These are phyloP conservation scores for Marsdenia floribunda DNA, from an alignment of 257 asterid genomes.

Conservation along the genomic window DNA sequence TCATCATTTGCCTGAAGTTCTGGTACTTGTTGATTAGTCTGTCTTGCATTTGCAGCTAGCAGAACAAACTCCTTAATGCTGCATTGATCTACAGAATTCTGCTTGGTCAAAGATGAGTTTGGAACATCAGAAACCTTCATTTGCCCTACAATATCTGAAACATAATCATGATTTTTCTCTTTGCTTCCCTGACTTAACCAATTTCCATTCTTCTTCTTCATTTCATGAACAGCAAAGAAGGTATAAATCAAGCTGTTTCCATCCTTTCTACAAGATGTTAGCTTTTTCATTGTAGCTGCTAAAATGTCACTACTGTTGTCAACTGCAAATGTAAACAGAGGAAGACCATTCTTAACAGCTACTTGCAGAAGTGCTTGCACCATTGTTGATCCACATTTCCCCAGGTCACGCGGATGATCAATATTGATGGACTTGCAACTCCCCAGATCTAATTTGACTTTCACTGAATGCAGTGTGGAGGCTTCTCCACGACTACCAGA, in stretches of 20 bases:
- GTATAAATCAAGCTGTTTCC: conserved; percentile 47
- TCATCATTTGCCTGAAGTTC: conserved; percentile 41
- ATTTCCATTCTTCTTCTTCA: conserved; percentile 44
- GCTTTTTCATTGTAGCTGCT: conserved; percentile 61
- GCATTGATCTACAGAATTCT: conserved; percentile 12
- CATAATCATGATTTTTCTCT: conserved; percentile 37
- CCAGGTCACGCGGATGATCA: conserved; percentile 25
- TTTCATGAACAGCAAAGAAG: conserved; percentile 51
- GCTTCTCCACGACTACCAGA: conserved; percentile 27
- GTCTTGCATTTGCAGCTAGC: conserved; percentile 29
- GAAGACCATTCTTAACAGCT: conserved; percentile 65
- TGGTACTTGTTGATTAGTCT: conserved; percentile 21
- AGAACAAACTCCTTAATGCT: conserved; percentile 59
- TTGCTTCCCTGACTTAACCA: conserved; percentile 50
- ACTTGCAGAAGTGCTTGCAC: conserved; percentile 72
- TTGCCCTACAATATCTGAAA: conserved; percentile 58
- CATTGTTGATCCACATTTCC: conserved; percentile 28
- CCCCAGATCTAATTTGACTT: conserved; percentile 36
- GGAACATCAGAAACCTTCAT: conserved; percentile 62
- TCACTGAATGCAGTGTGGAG: conserved; percentile 30
- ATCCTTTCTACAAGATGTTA: conserved; percentile 31
- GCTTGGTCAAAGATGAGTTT: conserved; percentile 16
- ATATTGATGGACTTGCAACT: conserved; percentile 31
- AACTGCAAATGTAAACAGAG: conserved; percentile 70
- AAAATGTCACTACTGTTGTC: conserved; percentile 53